A percentile compares a stretch with the other conserved stretches of the same genome.
These are phyloP conservation scores for Fonsecaea erecta DNA, from an alignment of 2,329 filamentous ascomycete genomes.

Conservation along the genomic window DNA sequence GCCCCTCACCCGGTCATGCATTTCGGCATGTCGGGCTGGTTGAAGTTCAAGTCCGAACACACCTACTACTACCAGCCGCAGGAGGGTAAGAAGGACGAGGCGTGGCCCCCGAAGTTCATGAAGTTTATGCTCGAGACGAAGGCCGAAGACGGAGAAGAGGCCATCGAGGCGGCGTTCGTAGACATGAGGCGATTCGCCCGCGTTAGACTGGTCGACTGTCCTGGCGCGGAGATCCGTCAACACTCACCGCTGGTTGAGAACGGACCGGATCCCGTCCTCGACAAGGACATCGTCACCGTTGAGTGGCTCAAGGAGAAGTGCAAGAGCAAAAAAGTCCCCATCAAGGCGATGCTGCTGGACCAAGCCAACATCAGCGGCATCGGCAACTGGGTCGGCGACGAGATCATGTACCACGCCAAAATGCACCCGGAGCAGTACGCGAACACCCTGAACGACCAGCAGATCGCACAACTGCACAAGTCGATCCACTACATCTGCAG, in stretches of 20 bases:
- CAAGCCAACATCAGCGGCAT: slow-evolving; percentile 89
- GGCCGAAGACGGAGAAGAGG: slow-evolving; percentile 56
- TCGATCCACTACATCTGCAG: slow-evolving; percentile 79
- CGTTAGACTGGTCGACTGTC: slow-evolving; percentile 80
- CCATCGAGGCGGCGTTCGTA: slow-evolving; percentile 75
- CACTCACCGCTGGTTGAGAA: slow-evolving; percentile 84
- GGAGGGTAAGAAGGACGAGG: slow-evolving; percentile 54
- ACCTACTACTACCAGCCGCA: slow-evolving; percentile 80
- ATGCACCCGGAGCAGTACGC: slow-evolving; percentile 94
- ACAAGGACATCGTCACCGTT: slow-evolving; percentile 75
- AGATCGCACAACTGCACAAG: slow-evolving; percentile 73
- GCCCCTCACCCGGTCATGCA: slow-evolving; percentile 89
- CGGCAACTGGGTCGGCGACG: slow-evolving; percentile 96
- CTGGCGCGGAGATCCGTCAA: slow-evolving; percentile 74
- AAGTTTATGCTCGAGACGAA: slow-evolving; percentile 80
- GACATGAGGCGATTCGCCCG: slow-evolving; percentile 80
- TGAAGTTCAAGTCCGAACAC: slow-evolving; percentile 79
- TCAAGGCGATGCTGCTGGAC: slow-evolving; percentile 87
- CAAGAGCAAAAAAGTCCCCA: slow-evolving; percentile 75
- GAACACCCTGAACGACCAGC: slow-evolving; percentile 73
- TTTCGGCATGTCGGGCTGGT: slow-evolving; percentile 80
- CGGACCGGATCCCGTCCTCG: slow-evolving; percentile 87
- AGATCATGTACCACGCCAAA: slow-evolving; percentile 85
- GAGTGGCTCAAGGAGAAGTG: slow-evolving; percentile 75
- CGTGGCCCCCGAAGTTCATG: slow-evolving; percentile 88